These are phyloP conservation scores for Arachis monticola DNA, from an alignment of 331 rosid species.

Conservation along the genomic window DNA sequence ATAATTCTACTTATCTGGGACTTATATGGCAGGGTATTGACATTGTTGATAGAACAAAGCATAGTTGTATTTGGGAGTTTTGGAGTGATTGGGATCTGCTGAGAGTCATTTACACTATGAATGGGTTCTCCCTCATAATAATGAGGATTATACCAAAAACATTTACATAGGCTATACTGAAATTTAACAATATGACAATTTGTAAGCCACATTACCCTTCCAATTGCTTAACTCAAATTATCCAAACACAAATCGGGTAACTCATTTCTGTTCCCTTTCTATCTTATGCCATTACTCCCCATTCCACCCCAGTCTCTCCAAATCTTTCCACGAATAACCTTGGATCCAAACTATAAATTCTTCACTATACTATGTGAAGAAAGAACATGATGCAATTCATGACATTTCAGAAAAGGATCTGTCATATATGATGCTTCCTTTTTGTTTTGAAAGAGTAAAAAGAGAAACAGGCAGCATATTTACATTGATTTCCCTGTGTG, in stretches of 20 bases:
- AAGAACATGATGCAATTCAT: slow-evolving; percentile 28
- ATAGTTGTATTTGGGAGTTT: neutral
- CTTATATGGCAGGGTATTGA: neutral
- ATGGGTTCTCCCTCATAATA: neutral
- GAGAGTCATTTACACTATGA: neutral
- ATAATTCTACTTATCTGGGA: neutral
- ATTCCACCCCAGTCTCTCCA: neutral
- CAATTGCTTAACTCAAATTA: slow-evolving; percentile 24
- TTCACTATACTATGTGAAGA: neutral
- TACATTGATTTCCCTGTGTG: slow-evolving; percentile 90
- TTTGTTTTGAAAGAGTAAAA: neutral
- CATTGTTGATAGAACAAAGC: neutral
- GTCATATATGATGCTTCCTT: slow-evolving; percentile 43
- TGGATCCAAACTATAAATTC: slow-evolving; percentile 17
- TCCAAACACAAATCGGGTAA: neutral
- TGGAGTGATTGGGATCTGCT: neutral
- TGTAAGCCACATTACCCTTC: slow-evolving; percentile 4
- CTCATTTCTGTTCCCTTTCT: slow-evolving; percentile 16
- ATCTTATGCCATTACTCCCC: neutral
- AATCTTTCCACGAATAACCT: slow-evolving; percentile 14
- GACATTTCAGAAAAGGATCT: slow-evolving; percentile 33
- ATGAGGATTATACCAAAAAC: slow-evolving; percentile 1
- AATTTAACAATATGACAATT: neutral
- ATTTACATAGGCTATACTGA: slow-evolving; percentile 20
- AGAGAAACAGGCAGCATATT: slow-evolving; percentile 30